Evolutionary conservation across 495 filamentous ascomycete species (phyloP).

Genomic region (Tuber brumale): DNA sequence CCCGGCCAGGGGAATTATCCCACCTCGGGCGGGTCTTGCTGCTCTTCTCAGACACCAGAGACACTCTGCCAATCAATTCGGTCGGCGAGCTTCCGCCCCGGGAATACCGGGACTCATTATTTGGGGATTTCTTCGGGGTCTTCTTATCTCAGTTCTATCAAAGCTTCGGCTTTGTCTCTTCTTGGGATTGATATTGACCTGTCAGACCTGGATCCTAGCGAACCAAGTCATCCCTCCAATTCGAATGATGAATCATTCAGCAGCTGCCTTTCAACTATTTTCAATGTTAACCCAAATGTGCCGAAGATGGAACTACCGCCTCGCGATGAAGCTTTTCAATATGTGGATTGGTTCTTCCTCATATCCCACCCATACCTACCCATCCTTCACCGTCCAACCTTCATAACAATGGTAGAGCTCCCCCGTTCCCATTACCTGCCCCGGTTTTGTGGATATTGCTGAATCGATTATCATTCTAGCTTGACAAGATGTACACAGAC

Average conservation of each 20-base stretch:
- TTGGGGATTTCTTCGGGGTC: conserved; percentile 64
- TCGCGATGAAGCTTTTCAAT: conserved; percentile 54
- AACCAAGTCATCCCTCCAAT: conserved; percentile 50
- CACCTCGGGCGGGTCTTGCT: conserved; percentile 21
- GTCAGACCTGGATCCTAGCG: conserved; percentile 56
- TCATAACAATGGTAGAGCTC: conserved; percentile 54
- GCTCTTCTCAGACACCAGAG: conserved; percentile 40
- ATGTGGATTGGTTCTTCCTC: conserved; percentile 65
- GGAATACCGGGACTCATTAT: conserved; percentile 59
- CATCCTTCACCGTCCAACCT: conserved; percentile 63
- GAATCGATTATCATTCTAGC: conserved; percentile 43
- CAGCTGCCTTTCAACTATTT: conserved; percentile 56
- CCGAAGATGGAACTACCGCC: conserved; percentile 54
- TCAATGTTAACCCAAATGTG: conserved; percentile 53
- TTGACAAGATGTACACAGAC: conserved; percentile 59
- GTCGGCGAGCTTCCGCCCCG: conserved; percentile 50
- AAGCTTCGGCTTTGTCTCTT: conserved; percentile 64
- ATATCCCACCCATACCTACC: conserved; percentile 66
- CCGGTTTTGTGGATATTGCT: neutral
- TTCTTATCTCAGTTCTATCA: conserved; percentile 62
- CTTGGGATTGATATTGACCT: conserved; percentile 73
- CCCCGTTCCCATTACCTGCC: conserved; percentile 21
- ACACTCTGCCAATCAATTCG: conserved; percentile 45
- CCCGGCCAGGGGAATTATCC: conserved; percentile 15
- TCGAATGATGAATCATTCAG: conserved; percentile 56